Evolutionary conservation across 345 rosid genomes (phyloP).

Genomic region (Cardamine resedifolia): DNA sequence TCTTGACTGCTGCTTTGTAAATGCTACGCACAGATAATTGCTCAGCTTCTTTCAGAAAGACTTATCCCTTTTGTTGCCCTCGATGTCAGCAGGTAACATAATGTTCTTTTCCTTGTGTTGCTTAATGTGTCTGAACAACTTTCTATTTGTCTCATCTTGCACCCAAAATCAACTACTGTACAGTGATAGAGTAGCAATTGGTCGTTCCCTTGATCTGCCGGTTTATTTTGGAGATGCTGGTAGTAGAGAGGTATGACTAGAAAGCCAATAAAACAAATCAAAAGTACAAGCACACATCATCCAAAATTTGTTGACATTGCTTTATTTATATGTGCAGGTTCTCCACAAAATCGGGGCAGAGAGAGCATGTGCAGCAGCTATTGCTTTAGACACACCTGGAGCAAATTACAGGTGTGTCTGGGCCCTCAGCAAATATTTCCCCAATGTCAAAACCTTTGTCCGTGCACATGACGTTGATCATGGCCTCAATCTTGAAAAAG

Average conservation of each 20-base stretch:
- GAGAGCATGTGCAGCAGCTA: constrained; percentile 96
- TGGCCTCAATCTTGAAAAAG: constrained; percentile 94
- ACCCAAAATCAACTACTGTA: constrained; percentile 19
- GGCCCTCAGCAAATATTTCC: constrained; percentile 96
- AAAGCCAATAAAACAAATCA: background rate
- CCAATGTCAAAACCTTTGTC: constrained; percentile 96
- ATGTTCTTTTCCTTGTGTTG: constrained; percentile 1
- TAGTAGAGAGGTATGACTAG: constrained; percentile 78
- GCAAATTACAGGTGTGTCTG: constrained; percentile 99
- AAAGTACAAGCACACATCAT: background rate
- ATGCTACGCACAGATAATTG: constrained; percentile 68
- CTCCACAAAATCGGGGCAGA: constrained; percentile 96
- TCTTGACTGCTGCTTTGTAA: background rate
- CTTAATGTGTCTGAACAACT: background rate
- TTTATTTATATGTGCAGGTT: constrained; percentile 43
- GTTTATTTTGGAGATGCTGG: constrained; percentile 99
- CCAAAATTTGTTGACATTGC: background rate
- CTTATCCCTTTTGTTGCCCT: constrained; percentile 98
- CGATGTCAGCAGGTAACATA: constrained; percentile 82
- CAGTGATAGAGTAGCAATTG: constrained; percentile 95
- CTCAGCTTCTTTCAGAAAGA: constrained; percentile 98
- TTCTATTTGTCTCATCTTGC: background rate
- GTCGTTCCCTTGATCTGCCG: constrained; percentile 94
- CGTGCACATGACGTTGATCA: constrained; percentile 98
- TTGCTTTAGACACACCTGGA: constrained; percentile 94